Evolutionary conservation across 2,329 filamentous ascomycete genomes (phyloP).

Genomic region (Pseudogymnoascus sp.): DNA sequence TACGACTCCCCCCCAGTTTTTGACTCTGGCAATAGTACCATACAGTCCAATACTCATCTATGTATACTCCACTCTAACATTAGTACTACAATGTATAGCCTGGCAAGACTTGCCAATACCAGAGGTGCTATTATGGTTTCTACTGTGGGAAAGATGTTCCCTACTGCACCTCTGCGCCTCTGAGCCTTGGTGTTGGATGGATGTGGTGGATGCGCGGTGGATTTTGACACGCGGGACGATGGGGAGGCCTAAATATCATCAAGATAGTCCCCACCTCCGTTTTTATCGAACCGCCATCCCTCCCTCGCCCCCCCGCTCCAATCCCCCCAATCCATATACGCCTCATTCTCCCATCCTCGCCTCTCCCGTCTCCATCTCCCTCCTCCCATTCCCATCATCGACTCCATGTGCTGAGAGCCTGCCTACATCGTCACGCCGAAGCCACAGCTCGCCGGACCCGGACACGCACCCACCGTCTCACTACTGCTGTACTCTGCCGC

Average conservation of each 20-base stretch:
- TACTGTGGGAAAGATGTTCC: not conserved
- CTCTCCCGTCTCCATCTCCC: not conserved
- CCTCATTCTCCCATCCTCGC: not conserved
- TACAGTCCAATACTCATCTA: not conserved
- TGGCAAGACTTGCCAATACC: conserved; percentile 2
- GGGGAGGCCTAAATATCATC: conserved; percentile 6
- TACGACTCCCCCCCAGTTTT: not conserved
- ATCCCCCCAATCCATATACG: not conserved
- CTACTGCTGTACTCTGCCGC: not conserved
- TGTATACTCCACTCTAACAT: not conserved
- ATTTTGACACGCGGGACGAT: conserved; percentile 3
- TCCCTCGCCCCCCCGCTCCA: not conserved
- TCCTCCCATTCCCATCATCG: not conserved
- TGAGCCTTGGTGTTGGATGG: not conserved
- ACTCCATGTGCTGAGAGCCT: not conserved
- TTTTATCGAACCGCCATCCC: not conserved
- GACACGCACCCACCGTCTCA: not conserved
- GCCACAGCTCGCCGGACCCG: not conserved
- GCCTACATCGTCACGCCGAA: not conserved
- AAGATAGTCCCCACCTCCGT: conserved; percentile 1
- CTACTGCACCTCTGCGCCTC: not conserved
- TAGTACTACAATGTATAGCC: not conserved
- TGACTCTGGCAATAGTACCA: not conserved
- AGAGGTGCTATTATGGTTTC: not conserved
- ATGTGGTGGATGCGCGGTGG: not conserved